phyloP scores from a whole-genome alignment of 129 eudicot genomes.

The Escallonia rubra region DNA sequence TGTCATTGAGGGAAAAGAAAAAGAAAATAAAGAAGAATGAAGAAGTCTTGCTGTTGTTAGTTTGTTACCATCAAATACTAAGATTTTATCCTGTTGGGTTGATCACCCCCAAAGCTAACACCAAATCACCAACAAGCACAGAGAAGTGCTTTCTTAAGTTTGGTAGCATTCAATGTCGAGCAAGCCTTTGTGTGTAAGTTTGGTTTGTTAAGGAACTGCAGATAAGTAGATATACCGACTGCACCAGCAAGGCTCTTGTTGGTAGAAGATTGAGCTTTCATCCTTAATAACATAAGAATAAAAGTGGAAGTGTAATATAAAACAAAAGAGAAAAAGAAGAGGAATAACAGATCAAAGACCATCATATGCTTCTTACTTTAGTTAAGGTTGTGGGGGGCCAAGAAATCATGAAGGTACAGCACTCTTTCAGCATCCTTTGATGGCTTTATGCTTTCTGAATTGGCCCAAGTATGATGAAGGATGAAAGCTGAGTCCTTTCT shows the following conservation, averaged over 20 bases:
- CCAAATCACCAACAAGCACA: too few relatives aligned
- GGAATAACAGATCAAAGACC: neutral
- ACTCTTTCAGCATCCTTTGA: slow-evolving; percentile 11
- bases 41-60: too few relatives aligned
- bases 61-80: too few relatives aligned
- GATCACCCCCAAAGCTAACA: too few relatives aligned
- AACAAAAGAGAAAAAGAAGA: neutral
- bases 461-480: slow-evolving; percentile 1
- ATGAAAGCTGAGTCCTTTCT: slow-evolving; percentile 12
- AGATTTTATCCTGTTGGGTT: too few relatives aligned
- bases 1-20: too few relatives aligned
- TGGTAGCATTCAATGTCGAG: neutral
- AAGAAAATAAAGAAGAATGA: too few relatives aligned
- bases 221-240: neutral
- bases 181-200: slow-evolving; percentile 27
- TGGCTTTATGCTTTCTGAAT: neutral
- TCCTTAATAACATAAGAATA: neutral
- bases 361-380: neutral
- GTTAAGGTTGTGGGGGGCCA: slow-evolving; percentile 28
- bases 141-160: neutral
- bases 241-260: neutral
- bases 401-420: slow-evolving; percentile 29
- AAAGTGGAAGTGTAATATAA: too few relatives aligned
- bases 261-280: neutral
- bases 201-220: slow-evolving; percentile 4